Percentiles rank a stretch among this genome's conserved stretches.
Conservation (phyloP, 2,329 filamentous ascomycete species). For the Tolypocladium tundrense region DNA sequence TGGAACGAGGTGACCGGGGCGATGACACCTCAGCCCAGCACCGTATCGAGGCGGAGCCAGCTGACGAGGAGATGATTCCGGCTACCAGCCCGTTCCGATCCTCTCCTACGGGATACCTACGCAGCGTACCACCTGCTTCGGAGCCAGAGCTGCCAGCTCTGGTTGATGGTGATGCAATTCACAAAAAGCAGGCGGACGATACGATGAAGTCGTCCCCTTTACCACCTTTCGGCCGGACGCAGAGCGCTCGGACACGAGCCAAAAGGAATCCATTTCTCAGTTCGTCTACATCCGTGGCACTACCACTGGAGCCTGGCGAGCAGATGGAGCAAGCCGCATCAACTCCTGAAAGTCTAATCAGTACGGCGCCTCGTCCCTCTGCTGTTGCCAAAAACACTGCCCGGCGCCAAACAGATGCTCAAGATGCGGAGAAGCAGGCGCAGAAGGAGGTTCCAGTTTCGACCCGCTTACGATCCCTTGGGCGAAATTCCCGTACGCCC, state of each 20-base stretch:
- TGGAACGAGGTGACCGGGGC: not conserved
- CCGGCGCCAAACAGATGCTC: not conserved
- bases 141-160: conserved; percentile 25
- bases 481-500: conserved; percentile 12
- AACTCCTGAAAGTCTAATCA: not conserved
- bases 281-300: conserved; percentile 18
- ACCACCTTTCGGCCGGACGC: conserved; percentile 10
- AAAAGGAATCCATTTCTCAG: conserved; percentile 16
- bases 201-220: conserved; percentile 18
- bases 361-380: not conserved
- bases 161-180: conserved; percentile 10
- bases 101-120: conserved; percentile 13
- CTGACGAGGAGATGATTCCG: conserved; percentile 26
- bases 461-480: conserved; percentile 6
- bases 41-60: not conserved
- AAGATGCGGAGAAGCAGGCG: not conserved
- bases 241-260: conserved; percentile 7
- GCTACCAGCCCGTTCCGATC: conserved; percentile 26
- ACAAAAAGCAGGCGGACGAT: conserved; percentile 3
- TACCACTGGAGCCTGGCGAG: conserved; percentile 5
- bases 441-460: not conserved
- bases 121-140: conserved; percentile 9
- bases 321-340: conserved; percentile 7
- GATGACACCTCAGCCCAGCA: not conserved
- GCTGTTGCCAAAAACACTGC: not conserved